A percentile compares a stretch with the other conserved stretches of the same genome.
phyloP scores from a whole-genome alignment of 306 rosid species.

The Cucurbita maxima region DNA sequence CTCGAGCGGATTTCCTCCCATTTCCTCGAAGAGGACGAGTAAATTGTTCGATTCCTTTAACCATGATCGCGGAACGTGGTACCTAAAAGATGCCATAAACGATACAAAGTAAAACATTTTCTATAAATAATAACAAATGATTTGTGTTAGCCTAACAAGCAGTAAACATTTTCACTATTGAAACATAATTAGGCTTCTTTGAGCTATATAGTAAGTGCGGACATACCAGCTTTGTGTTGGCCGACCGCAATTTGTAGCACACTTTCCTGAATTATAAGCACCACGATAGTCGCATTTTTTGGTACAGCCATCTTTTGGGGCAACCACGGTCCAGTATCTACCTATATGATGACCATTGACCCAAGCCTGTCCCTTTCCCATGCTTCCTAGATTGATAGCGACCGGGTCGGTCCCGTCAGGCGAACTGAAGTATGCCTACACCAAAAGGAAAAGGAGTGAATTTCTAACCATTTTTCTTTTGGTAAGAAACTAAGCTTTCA shows the following conservation, averaged over 20 bases:
- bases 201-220: not conserved
- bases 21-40: conserved; percentile 77
- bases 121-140: not conserved
- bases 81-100: conserved; percentile 56
- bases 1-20: conserved; percentile 68
- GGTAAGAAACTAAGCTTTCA: too few relatives aligned
- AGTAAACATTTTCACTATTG: not conserved
- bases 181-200: not conserved
- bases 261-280: conserved; percentile 59
- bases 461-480: too few relatives aligned
- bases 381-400: conserved; percentile 75
- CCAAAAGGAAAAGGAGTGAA: not conserved
- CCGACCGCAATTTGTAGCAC: conserved; percentile 65
- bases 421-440: conserved; percentile 63
- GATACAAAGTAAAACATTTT: not conserved
- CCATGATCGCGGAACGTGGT: conserved; percentile 90
- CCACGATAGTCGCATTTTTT: conserved; percentile 75
- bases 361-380: conserved; percentile 99
- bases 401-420: conserved; percentile 75
- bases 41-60: conserved; percentile 46
- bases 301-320: conserved; percentile 67
- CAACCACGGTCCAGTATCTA: conserved; percentile 77
- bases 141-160: not conserved
- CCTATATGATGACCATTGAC: conserved; percentile 94
- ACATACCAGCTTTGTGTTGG: conserved; percentile 75